Evolutionary conservation across 2,329 filamentous ascomycete genomes (phyloP), one percentile per base, ranked within the genome.

Genomic region (Ceratocystis destructans): DNA sequence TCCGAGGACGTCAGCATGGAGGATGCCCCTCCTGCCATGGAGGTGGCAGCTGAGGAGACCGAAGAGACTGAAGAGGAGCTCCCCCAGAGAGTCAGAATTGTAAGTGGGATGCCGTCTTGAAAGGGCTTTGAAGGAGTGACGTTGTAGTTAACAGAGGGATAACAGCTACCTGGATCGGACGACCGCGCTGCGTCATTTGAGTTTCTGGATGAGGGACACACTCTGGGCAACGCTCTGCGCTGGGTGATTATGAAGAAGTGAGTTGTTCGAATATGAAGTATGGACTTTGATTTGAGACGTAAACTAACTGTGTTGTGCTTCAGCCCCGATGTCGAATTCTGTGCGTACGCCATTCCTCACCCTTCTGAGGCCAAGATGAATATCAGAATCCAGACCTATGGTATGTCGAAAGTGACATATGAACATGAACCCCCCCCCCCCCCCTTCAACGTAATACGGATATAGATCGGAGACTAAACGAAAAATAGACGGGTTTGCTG

Each of bases 241-340:
- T 97, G 92, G 74, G 88, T 96, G 69, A 95, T 99, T 72, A 96
- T 96, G 89, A 97, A 97, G 78, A 99, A 99, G 93, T 96, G 79
- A 70, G 84, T 73, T 6, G 28, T 61, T 37, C 10, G n/a, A 10
- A 64, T 6, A 2, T 10, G 10, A 6, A 0, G 20, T 37, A 3
- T 3, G 17, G n/a, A 68, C 70, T 68, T 57, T 66, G n/a, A n/a
- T 3, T 3, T 20, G 2, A 12, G 3, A 15, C 10, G 28, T 8
- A 6, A 2, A 15, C 64, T 62, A 66, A 66, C 57, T 12, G 15
- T 44, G 20, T 3, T 6, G 7, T 28, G 33, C 44, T 64, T 64
- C 70, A 97, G 93, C 75, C 93, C 94, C 37, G 86, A 94, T 70
- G 94, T 99, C 68, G 94, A 99, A 75, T 96, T 99, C 77, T 97